Conservation (phyloP, 176 grass and related monocot genomes). For the Phoenix roebelenii region DNA sequence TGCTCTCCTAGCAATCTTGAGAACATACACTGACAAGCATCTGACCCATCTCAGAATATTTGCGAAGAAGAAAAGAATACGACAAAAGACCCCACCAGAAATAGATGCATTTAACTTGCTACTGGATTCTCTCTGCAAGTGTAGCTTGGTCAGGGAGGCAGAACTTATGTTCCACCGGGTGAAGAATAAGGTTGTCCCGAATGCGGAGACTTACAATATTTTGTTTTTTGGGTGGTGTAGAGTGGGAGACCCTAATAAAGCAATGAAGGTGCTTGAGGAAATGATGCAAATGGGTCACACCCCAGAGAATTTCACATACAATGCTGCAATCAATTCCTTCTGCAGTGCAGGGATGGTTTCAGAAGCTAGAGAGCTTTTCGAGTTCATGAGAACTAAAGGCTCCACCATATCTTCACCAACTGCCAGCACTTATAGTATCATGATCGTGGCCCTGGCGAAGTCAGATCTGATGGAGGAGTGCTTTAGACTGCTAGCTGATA, state of each 20-base stretch:
- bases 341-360: conserved; percentile 60
- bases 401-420: conserved; percentile 69
- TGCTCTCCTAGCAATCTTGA: conserved; percentile 45
- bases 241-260: conserved; percentile 50
- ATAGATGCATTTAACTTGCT: conserved; percentile 70
- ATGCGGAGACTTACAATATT: conserved; percentile 58
- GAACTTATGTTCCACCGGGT: conserved; percentile 52
- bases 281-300: conserved; percentile 55
- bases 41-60: conserved; percentile 63
- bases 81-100: conserved; percentile 55
- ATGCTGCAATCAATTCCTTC: conserved; percentile 76
- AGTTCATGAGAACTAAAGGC: conserved; percentile 81
- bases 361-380: conserved; percentile 73
- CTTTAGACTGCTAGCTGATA: conserved; percentile 67
- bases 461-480: conserved; percentile 54
- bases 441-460: conserved; percentile 76
- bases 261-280: conserved; percentile 92
- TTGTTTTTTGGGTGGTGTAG: conserved; percentile 90
- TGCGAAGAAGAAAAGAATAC: conserved; percentile 56
- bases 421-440: conserved; percentile 61
- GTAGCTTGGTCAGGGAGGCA: conserved; percentile 65
- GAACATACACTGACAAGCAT: conserved; percentile 59
- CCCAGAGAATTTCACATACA: conserved; percentile 85
- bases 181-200: conserved; percentile 51
- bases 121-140: conserved; percentile 77